Evolutionary conservation across 1,284 basidiomycete genomes (phyloP).

Genomic region (Grifola frondosa): DNA sequence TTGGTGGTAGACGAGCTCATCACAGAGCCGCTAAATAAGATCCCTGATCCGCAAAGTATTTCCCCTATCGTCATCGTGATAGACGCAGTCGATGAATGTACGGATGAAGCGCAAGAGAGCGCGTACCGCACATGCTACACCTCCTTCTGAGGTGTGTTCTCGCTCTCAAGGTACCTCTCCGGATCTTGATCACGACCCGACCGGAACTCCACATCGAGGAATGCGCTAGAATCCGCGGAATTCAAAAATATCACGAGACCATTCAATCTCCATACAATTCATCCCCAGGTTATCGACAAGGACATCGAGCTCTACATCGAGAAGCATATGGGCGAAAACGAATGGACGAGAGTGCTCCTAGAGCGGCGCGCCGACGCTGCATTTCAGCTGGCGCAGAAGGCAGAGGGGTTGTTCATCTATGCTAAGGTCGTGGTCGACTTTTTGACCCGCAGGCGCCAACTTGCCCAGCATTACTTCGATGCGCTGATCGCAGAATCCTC

Average conservation of each 20-base stretch:
- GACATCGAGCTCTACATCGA: constrained; percentile 8
- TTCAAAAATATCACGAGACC: not conserved
- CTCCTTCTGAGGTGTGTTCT: not conserved
- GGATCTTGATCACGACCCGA: constrained; percentile 13
- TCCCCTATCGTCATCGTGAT: constrained; percentile 8
- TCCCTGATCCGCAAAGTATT: not conserved
- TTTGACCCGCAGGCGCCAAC: not conserved
- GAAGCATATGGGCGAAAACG: not conserved
- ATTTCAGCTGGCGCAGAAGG: not conserved
- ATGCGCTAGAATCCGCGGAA: not conserved
- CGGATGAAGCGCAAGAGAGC: not conserved
- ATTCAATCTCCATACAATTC: constrained; percentile 8
- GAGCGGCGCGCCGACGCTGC: not conserved
- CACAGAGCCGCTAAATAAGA: not conserved
- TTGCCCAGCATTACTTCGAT: too few species aligned
- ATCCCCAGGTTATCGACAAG: not conserved
- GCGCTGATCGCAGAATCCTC: too few species aligned
- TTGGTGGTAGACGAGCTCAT: not conserved
- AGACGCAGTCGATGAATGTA: constrained; percentile 17
- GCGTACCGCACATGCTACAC: not conserved
- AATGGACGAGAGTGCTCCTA: not conserved
- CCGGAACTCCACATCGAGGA: constrained; percentile 7
- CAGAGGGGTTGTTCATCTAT: constrained; percentile 12
- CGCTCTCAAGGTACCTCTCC: constrained; percentile 1
- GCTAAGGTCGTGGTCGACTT: constrained; percentile 5